Percentiles rank a stretch among this genome's conserved stretches.
Evolutionary conservation across 225 moss, liverwort and hornwort species (phyloP).

Genomic region (Asterella californica): DNA sequence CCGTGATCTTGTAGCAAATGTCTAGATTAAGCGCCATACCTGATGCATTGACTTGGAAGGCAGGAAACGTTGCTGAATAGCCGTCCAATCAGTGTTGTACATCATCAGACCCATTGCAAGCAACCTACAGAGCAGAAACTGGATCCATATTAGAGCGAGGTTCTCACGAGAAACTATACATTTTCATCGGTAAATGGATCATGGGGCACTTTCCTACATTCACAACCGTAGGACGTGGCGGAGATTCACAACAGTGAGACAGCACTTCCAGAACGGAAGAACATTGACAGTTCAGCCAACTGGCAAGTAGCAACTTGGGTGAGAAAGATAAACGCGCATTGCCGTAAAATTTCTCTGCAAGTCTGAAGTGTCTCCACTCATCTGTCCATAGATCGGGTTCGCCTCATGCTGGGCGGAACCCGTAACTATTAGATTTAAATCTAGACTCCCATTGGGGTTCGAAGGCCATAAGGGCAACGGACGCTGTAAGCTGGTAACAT

Average conservation of each 20-base stretch:
- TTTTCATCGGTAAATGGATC: not conserved
- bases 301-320: not conserved
- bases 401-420: too few relatives aligned
- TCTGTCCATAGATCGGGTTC: too few relatives aligned
- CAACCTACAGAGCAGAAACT: constrained; percentile 45
- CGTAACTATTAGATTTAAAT: too few relatives aligned
- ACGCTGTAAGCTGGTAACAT: not conserved
- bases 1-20: not conserved
- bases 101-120: constrained; percentile 96
- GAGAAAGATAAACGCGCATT: not conserved
- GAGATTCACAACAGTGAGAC: not conserved
- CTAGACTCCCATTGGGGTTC: too few relatives aligned
- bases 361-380: too few relatives aligned
- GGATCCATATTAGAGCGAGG: not conserved
- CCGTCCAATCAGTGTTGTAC: constrained; percentile 86
- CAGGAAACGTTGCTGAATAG: constrained; percentile 79
- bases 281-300: not conserved
- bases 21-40: constrained; percentile 35
- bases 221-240: not conserved
- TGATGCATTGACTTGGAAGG: constrained; percentile 91
- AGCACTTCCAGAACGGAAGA: not conserved
- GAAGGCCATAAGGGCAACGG: too few relatives aligned
- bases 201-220: not conserved
- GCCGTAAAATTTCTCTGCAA: too few relatives aligned
- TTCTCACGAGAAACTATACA: not conserved